A percentile compares a stretch with the other conserved stretches of the same genome.
Conservation (phyloP, 2,329 filamentous ascomycete species). For the Pezicula carpinea region DNA sequence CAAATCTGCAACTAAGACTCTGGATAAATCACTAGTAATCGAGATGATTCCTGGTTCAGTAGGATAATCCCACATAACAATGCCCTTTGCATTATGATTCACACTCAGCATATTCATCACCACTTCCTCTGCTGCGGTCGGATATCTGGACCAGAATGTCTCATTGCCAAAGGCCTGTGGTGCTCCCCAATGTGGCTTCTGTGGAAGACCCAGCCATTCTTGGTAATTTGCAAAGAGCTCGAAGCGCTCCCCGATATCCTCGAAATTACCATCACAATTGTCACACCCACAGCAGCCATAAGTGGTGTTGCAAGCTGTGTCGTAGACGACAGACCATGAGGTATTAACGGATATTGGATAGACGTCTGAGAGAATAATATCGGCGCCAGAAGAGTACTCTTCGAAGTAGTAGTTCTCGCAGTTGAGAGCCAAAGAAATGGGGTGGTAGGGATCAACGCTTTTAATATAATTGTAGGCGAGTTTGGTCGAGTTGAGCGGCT, state of each 20-base stretch:
- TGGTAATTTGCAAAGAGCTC: constrained; percentile 35
- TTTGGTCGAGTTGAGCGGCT: constrained; percentile 37
- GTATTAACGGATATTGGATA: constrained; percentile 45
- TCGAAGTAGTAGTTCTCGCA: constrained; percentile 46
- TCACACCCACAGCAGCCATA: constrained; percentile 49
- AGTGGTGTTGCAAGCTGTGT: constrained; percentile 42
- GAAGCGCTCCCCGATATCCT: constrained; percentile 32
- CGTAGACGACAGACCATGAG: constrained; percentile 36
- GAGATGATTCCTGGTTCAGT: constrained; percentile 19
- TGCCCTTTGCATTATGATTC: constrained; percentile 44
- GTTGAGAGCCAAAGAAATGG: constrained; percentile 43
- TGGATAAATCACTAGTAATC: constrained; percentile 31
- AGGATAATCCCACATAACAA: constrained; percentile 40
- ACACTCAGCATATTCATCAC: constrained; percentile 41
- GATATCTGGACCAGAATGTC: constrained; percentile 41
- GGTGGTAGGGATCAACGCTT: constrained; percentile 44
- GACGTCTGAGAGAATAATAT: constrained; percentile 44
- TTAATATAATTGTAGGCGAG: constrained; percentile 38
- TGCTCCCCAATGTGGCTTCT: constrained; percentile 43
- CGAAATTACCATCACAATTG: constrained; percentile 29
- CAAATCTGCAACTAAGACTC: constrained; percentile 28
- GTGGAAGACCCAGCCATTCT: constrained; percentile 29
- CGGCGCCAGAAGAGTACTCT: constrained; percentile 41
- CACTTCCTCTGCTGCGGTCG: constrained; percentile 38
- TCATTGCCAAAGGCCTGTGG: constrained; percentile 44